Evolutionary conservation across 345 rosid genomes (phyloP).

Genomic region (Lumnitzera racemosa): DNA sequence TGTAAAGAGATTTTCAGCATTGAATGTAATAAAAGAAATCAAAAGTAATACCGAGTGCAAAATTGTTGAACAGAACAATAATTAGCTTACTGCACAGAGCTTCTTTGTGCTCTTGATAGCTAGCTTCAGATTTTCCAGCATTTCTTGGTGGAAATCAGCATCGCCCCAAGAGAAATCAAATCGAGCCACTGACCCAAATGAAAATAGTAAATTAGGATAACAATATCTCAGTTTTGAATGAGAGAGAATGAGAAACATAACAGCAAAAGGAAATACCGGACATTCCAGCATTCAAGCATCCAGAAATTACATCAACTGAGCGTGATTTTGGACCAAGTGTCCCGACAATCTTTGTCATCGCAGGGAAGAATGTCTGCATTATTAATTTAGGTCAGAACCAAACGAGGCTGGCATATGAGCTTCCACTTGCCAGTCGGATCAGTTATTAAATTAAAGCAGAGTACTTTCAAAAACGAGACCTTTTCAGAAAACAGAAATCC

Average conservation of each 20-base stretch:
- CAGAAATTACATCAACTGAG: slow-evolving; percentile 36
- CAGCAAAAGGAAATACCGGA: slow-evolving; percentile 33
- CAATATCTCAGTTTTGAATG: background rate
- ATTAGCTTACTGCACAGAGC: slow-evolving; percentile 54
- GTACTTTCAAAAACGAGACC: too few species aligned
- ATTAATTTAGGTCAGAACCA: background rate
- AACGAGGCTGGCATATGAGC: slow-evolving; percentile 4
- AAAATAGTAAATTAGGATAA: background rate
- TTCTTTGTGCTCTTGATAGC: slow-evolving; percentile 53
- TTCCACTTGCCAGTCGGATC: background rate
- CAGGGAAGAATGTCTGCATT: slow-evolving; percentile 55
- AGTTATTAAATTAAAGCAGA: too few species aligned
- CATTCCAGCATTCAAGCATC: slow-evolving; percentile 65
- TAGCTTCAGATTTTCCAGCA: slow-evolving; percentile 47
- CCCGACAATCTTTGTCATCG: slow-evolving; percentile 67
- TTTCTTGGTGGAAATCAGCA: slow-evolving; percentile 56
- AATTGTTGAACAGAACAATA: background rate
- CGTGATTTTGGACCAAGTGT: slow-evolving; percentile 60
- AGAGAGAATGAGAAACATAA: background rate
- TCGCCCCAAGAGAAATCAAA: slow-evolving; percentile 78
- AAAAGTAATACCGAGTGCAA: background rate
- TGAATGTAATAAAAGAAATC: background rate
- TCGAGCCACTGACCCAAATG: slow-evolving; percentile 39
- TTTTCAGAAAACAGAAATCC: too few species aligned
- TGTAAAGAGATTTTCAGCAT: background rate